Base-by-base conservation (phyloP, 106 monocot species). In the Iris macrosiphon region DNA sequence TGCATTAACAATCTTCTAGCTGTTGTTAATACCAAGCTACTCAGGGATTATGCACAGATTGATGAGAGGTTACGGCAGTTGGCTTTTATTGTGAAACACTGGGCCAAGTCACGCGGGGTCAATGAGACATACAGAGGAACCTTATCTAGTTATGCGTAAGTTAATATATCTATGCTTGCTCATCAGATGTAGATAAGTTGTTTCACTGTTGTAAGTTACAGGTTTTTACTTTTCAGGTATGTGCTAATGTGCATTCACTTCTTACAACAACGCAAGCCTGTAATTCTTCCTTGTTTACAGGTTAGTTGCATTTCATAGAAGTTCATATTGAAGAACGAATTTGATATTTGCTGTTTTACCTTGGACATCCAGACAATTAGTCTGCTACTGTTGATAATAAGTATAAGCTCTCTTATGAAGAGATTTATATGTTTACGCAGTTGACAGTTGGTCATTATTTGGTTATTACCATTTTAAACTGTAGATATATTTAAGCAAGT, bases 241-340 rank as follows among this genome's bases (percentile, higher is more conserved):
- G 98, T 98, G 34, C 45, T 98, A 34, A 98, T 98, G 98, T 98
- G 98, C 73, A 98, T 98, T 49, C 87, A 98, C 71, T 87, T 87
- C 77, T 71, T 98, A 55, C 98, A 98, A 67, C 57, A 55, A 40
- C 83, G 87, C 13, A 67, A 60, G 49, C 94, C 94, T 40, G 72
- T 85, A 45, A 81, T 98, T 65, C 91, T 98, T 73, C 98, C 98
- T 43, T 91, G 91, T 72, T 77, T 98, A 61, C 98, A 98, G 91
- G 98, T 98, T n/a, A 64, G 57, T 46, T 15, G 40, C 31, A 15
- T 27, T 48, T 40, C n/a, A 14, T 59, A n/a, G n/a, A 52, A 18
- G 8, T 19, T 21, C 18, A 33, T 30, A 24, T 62, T 48, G 33
- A 61, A 60, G 27, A 45, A 44, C 14, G 27, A 31, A 45, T 24